Conservation (phyloP, 768 basidiomycete genomes). For the Paxillus ammoniavirescens region DNA sequence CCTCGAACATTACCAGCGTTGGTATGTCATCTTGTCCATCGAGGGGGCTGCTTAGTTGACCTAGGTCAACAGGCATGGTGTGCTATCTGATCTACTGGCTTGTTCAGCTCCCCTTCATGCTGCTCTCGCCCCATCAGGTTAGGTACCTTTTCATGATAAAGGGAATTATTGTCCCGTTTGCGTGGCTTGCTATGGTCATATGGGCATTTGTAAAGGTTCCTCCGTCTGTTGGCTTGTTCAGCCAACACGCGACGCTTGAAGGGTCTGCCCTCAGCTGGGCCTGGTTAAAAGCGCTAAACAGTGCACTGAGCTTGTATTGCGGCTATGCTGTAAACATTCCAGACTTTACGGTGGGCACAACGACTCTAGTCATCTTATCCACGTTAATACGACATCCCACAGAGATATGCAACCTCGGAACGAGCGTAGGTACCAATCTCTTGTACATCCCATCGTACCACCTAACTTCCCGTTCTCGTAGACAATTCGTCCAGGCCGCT, state of each 20-base stretch:
- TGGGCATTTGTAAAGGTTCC: constrained; percentile 77
- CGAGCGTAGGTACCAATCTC: constrained; percentile 42
- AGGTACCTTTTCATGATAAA: constrained; percentile 75
- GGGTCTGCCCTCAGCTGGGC: constrained; percentile 68
- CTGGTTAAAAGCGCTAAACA: constrained; percentile 76
- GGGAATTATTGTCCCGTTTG: constrained; percentile 58
- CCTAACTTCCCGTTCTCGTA: constrained; percentile 19
- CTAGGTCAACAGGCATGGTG: constrained; percentile 48
- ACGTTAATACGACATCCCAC: constrained; percentile 13
- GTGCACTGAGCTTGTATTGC: constrained; percentile 71
- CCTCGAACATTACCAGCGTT: constrained; percentile 60
- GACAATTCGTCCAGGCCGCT: constrained; percentile 71
- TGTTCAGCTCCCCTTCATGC: constrained; percentile 72
- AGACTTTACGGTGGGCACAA: constrained; percentile 63
- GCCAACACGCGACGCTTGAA: constrained; percentile 46
- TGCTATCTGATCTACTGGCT: constrained; percentile 84
- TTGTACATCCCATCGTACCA: background rate
- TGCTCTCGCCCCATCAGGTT: constrained; percentile 76
- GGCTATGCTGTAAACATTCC: constrained; percentile 80
- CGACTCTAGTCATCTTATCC: background rate
- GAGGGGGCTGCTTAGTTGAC: background rate
- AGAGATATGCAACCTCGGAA: constrained; percentile 74
- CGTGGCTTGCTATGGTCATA: constrained; percentile 71
- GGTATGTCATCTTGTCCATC: constrained; percentile 35
- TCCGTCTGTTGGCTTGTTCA: constrained; percentile 56